Conservation (phyloP, 140 eudicot genomes). For the Ambrosia hybrid region DNA sequence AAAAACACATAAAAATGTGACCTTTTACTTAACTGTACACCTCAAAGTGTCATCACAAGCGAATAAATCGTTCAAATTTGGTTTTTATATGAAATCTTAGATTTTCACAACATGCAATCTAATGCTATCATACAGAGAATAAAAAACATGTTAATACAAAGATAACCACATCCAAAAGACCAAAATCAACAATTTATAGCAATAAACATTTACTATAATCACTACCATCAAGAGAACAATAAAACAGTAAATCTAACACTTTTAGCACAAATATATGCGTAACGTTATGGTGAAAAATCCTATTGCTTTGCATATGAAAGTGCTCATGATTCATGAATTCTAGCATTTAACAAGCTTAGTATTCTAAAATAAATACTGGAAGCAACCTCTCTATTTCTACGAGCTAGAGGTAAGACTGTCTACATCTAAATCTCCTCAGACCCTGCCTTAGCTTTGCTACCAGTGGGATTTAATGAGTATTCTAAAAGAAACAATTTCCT, state of each 20-base stretch:
- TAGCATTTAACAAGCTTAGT: constrained; percentile 3
- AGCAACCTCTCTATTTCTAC: too few species aligned
- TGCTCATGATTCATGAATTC: constrained; percentile 10
- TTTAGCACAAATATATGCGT: not conserved
- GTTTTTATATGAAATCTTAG: not conserved
- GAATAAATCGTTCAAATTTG: not conserved
- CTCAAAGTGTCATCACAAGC: not conserved
- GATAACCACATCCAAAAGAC: not conserved
- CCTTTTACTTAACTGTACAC: not conserved
- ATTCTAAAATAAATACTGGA: not conserved
- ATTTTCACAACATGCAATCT: not conserved
- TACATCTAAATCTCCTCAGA: too few species aligned
- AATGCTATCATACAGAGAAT: not conserved
- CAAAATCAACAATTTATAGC: not conserved
- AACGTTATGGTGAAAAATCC: not conserved
- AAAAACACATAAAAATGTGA: not conserved
- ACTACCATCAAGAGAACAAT: constrained; percentile 4
- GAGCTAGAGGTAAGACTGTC: too few species aligned
- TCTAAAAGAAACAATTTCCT: too few species aligned
- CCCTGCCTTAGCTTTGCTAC: too few species aligned
- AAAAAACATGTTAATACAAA: not conserved
- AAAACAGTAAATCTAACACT: not conserved
- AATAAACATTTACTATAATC: not conserved
- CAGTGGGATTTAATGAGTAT: too few species aligned
- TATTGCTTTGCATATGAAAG: not conserved